A percentile compares a stretch with the other conserved stretches of the same genome.
Evolutionary conservation across 495 filamentous ascomycete genomes (phyloP).

Genomic region (Cercophora sp.): DNA sequence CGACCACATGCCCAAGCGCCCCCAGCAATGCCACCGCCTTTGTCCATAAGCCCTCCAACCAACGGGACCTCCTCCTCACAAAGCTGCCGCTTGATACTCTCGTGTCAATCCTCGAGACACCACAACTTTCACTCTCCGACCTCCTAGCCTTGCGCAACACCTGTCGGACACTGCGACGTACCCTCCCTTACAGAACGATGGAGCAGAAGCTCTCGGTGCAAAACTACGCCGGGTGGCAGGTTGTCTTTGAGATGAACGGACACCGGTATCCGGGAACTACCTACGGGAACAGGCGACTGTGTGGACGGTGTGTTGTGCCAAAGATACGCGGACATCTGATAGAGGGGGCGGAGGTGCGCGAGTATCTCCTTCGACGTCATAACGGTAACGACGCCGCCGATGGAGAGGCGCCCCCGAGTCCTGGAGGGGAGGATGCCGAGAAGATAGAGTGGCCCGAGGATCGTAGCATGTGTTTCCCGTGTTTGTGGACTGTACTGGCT

Average conservation of each 20-base stretch:
- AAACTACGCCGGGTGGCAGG: conserved; percentile 7
- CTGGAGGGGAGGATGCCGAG: no score
- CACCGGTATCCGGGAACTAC: conserved; percentile 7
- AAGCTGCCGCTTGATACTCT: neutral
- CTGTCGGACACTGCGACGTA: neutral
- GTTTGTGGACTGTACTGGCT: neutral
- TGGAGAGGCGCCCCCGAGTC: no score
- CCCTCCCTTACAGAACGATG: neutral
- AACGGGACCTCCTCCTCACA: neutral
- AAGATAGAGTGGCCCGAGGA: conserved; percentile 6
- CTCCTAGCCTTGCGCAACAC: conserved; percentile 5
- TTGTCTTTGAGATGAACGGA: conserved; percentile 11
- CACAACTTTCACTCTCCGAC: neutral
- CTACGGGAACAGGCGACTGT: conserved; percentile 6
- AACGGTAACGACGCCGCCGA: no score
- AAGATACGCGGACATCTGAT: neutral
- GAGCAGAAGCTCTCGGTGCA: conserved; percentile 1
- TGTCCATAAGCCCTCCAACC: neutral
- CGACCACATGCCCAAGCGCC: neutral
- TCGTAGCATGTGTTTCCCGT: conserved; percentile 8
- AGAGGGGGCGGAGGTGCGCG: neutral
- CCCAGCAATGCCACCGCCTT: neutral
- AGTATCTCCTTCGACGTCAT: no score
- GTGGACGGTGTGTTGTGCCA: conserved; percentile 4
- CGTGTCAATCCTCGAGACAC: neutral